Evolutionary conservation across 169 alveolate genomes (phyloP), one percentile per base, ranked within the genome.

Genomic region (Plasmodium vinckei): DNA sequence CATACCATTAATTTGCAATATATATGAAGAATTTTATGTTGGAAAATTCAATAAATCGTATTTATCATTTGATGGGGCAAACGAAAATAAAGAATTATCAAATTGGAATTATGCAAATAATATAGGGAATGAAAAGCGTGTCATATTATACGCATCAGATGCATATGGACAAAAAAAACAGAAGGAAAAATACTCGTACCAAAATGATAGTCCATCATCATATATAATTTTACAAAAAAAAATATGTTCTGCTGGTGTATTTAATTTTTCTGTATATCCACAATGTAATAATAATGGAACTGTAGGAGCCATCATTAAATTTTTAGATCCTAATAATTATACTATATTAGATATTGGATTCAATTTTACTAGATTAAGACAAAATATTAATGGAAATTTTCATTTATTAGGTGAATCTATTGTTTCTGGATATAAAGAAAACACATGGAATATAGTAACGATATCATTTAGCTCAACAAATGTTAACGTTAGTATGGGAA

Each of bases 121-220:
- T 67, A 72, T 95, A n/a, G 96, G 94, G 21, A 96, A 96, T 57
- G 96, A 95, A 87, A 79, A 71, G n/a, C 92, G 71, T 44, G 97
- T 94, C 7, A 86, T 95, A n/a, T 95, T 94, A 13, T 95, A 94
- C 71, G 71, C 86, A 56, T 73, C 92, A 64, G 70, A 87, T 87
- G 61, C 21, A 68, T 73, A 77, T 72, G 88, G 73, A 23, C 87
- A 88, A 49, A 75, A 47, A 42, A 23, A 56, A 27, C 42, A 33
- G 42, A 33, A 33, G 7, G 42, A 33, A 33, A 5, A 4, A 33
- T 33, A 33, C 5, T 33, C 42, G 42, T 33, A 33, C 42, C 42
- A 33, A 33, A 33, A 33, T 39, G 94, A 89, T 46, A 90, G 91
- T 42, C 86, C 96, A 17, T 92, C 94, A 44, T 92, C 94, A 44